A percentile compares a stretch with the other conserved stretches of the same genome.
Conservation (phyloP, 2,329 filamentous ascomycete genomes). For the Cercospora zeae-maydis region DNA sequence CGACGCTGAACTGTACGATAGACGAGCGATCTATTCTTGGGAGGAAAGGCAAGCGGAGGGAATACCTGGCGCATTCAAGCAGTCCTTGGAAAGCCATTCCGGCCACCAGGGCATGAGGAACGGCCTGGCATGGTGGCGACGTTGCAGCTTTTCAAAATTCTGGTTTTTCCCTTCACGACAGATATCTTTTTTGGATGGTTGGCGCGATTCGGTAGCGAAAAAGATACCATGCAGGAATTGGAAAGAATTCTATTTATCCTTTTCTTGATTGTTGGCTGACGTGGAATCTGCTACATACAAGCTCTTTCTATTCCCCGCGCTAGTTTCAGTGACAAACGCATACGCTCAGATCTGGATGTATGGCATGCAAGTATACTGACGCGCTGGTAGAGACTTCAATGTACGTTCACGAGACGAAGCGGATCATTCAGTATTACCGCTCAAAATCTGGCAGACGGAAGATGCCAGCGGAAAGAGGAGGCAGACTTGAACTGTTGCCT, state of each 20-base stretch:
- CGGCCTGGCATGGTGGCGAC: neutral
- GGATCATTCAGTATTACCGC: too few relatives aligned
- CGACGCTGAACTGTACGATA: neutral
- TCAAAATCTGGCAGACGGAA: too few relatives aligned
- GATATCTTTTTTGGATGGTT: neutral
- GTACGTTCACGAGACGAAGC: too few relatives aligned
- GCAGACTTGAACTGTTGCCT: too few relatives aligned
- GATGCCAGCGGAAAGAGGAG: too few relatives aligned
- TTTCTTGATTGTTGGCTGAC: neutral
- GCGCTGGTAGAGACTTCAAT: too few relatives aligned
- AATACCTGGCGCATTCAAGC: neutral
- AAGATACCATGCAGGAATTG: neutral
- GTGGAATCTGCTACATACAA: neutral
- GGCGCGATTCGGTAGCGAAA: neutral
- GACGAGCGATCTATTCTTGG: neutral
- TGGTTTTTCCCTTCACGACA: neutral
- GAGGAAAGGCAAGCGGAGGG: neutral
- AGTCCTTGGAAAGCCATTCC: neutral
- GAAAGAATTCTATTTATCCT: neutral
- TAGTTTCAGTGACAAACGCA: too few relatives aligned
- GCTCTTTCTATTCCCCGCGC: neutral
- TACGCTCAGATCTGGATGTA: neutral
- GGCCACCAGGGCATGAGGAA: neutral
- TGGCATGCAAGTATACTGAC: too few relatives aligned
- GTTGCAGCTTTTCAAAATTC: neutral